Conservation (phyloP, 768 basidiomycete species). For the Hericium coralloides region DNA sequence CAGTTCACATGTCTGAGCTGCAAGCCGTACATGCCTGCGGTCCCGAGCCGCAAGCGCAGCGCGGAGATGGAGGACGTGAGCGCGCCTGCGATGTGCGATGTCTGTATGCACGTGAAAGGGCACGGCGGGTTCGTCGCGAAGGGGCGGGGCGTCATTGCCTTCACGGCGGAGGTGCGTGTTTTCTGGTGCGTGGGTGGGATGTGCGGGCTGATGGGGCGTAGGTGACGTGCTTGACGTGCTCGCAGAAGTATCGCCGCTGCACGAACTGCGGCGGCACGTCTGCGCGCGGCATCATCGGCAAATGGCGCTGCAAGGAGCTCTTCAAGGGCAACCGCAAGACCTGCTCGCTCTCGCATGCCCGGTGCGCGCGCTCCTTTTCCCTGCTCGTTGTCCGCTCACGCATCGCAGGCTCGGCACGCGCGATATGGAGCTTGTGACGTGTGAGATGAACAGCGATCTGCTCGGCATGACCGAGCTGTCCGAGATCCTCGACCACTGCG, state of each 20-base stretch:
- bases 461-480: neutral
- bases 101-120: neutral
- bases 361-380: neutral
- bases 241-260: neutral
- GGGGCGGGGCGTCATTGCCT: neutral
- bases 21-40: neutral
- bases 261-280: neutral
- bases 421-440: neutral
- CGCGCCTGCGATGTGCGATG: neutral
- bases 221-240: neutral
- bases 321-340: neutral
- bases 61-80: neutral
- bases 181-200: neutral
- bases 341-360: neutral
- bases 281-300: neutral
- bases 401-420: neutral
- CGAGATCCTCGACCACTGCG: neutral
- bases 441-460: neutral
- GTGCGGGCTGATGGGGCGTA: neutral
- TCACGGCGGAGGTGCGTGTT: neutral
- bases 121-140: neutral
- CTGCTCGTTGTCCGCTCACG: neutral
- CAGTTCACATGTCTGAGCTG: neutral
- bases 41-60: neutral
- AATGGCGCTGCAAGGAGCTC: neutral